A percentile compares a stretch with the other conserved stretches of the same genome.
These are phyloP conservation scores for Fusarium sarcochroum DNA, from an alignment of 2,329 filamentous ascomycete species.

Conservation along the genomic window DNA sequence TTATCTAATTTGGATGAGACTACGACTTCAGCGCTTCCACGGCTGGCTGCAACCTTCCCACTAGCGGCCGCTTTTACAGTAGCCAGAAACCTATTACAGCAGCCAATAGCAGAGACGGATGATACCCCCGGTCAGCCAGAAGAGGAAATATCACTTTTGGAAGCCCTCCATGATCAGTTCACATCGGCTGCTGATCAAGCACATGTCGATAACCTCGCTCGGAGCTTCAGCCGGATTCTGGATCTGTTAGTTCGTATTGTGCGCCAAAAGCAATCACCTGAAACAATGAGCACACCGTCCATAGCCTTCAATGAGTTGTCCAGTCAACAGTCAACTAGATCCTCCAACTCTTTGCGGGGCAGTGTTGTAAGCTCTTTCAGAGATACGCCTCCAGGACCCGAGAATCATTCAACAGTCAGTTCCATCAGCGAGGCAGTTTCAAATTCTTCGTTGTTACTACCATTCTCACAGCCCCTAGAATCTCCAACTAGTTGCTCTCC, in stretches of 20 bases:
- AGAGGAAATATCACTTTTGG: conserved; percentile 47
- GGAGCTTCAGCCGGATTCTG: conserved; percentile 40
- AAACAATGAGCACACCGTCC: conserved; percentile 31
- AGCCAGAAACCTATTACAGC: conserved; percentile 28
- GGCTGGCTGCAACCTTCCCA: conserved; percentile 41
- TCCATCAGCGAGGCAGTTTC: conserved; percentile 27
- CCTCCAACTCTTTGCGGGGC: conserved; percentile 39
- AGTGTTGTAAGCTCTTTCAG: conserved; percentile 42
- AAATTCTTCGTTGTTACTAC: conserved; percentile 37
- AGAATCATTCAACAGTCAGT: conserved; percentile 29
- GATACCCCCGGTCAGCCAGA: conserved; percentile 26
- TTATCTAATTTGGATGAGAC: conserved; percentile 24
- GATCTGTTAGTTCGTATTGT: conserved; percentile 34
- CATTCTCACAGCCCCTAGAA: conserved; percentile 41
- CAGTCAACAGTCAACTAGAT: conserved; percentile 41
- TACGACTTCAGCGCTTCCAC: conserved; percentile 26
- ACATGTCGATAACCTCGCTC: conserved; percentile 36
- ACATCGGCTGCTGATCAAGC: conserved; percentile 34
- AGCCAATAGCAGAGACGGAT: conserved; percentile 36
- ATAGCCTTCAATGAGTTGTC: conserved; percentile 46
- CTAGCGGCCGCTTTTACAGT: conserved; percentile 44
- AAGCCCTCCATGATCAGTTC: conserved; percentile 44
- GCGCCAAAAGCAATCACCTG: conserved; percentile 37
- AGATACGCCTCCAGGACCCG: conserved; percentile 41
- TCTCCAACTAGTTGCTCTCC: conserved; percentile 29